These are phyloP conservation scores for Saturnispora quitensis DNA, from an alignment of 805 yeast species.

Conservation along the genomic window DNA sequence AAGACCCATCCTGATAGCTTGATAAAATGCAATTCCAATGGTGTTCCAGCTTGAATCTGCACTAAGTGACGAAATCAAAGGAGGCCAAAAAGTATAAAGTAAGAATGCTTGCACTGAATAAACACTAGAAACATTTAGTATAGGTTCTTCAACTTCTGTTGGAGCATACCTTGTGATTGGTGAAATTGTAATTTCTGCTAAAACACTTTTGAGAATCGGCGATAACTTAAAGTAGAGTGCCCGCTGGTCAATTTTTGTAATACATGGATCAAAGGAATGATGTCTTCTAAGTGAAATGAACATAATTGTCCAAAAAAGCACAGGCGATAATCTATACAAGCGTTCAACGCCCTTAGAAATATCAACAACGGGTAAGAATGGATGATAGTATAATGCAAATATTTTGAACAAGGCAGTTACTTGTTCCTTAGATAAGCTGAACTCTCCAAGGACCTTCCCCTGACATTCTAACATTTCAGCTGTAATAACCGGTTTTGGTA, in stretches of 20 bases:
- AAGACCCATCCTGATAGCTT: conserved; percentile 85
- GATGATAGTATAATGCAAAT: conserved; percentile 71
- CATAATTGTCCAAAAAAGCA: conserved; percentile 89
- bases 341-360: conserved; percentile 73
- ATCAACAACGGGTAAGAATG: conserved; percentile 82
- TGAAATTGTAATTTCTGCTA: conserved; percentile 82
- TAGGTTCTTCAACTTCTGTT: conserved; percentile 69
- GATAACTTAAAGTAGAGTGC: conserved; percentile 52
- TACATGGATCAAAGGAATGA: conserved; percentile 22
- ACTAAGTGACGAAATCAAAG: conserved; percentile 84
- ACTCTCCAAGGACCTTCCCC: conserved; percentile 64
- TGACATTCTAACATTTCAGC: conserved; percentile 38
- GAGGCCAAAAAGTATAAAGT: conserved; percentile 91
- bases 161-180: conserved; percentile 84
- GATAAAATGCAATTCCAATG: conserved; percentile 85
- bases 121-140: conserved; percentile 81
- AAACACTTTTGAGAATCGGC: conserved; percentile 60
- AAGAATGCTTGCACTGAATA: conserved; percentile 91
- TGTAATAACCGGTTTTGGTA: conserved; percentile 13
- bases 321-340: conserved; percentile 72
- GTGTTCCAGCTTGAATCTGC: conserved; percentile 97
- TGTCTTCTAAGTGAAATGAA: conserved; percentile 71
- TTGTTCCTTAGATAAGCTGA: conserved; percentile 49
- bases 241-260: conserved; percentile 21
- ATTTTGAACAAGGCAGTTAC: conserved; percentile 59